Evolutionary conservation across 2,329 filamentous ascomycete genomes (phyloP), one percentile per base, ranked within the genome.

Genomic region (Aspergillus ustus): DNA sequence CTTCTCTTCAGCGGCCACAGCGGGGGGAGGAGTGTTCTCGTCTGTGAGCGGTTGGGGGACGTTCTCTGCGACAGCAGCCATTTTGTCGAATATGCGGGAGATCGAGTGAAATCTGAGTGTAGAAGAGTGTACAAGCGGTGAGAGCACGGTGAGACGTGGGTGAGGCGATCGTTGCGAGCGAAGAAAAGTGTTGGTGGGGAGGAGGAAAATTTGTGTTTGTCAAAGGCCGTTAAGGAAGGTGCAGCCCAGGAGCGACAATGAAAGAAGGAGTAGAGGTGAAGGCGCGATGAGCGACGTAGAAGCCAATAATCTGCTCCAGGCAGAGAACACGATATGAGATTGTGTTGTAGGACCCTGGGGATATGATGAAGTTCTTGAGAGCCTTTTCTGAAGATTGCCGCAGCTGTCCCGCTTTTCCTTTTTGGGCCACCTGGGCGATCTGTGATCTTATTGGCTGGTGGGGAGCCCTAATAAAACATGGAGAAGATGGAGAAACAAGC

Each of bases 21-120:
- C 74, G 70, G 80, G 78, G 63, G 83, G 81, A 60, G 83, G 80
- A 62, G 83, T 75, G 73, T 85, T 85, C 69, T 85, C 85, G 66
- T 89, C 87, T 65, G 70, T 73, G 63, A 74, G 72, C 53, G 73
- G 68, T 53, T 63, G 58, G 62, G 70, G 70, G 62, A 67, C 73
- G 62, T 78, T 78, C 66, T 77, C 74, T 62, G 72, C 69, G 59
- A 73, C 74, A 55, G 73, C 70, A 62, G 77, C 74, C 75, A 78
- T 78, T 62, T 53, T 77, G 69, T 63, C 59, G 64, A 62, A 54
- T 52, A 17, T 49, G 46, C 20, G n/a, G 22, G 51, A 59, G 25
- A 54, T 44, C 25, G 49, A 53, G 34, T 15, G 34, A 43, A 51
- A 20, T 54, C 15, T 56, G 57, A 60, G 52, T 17, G 54, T 48